Conservation (phyloP, 257 asterid genomes). For the Solanum bulbocastanum region DNA sequence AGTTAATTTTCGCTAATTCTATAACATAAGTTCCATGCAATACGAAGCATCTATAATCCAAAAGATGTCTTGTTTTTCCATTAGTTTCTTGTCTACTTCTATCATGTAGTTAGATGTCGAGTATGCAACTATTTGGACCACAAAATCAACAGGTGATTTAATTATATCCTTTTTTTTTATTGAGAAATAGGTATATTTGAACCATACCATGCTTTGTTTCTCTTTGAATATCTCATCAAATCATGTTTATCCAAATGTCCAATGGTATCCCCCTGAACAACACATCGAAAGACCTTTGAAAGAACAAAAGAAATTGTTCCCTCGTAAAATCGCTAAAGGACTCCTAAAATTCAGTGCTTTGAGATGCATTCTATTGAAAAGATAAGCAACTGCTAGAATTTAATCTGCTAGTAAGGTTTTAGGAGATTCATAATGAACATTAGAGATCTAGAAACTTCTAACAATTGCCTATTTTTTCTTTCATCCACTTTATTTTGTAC, state of each 20-base stretch:
- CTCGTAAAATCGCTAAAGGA: not conserved
- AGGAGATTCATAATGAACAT: not conserved
- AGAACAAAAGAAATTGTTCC: not conserved
- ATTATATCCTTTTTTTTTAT: too few species aligned
- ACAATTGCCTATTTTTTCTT: not conserved
- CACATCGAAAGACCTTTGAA: not conserved
- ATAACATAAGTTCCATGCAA: too few species aligned
- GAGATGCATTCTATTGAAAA: not conserved
- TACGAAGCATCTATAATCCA: conserved; percentile 20
- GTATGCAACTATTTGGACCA: conserved; percentile 7
- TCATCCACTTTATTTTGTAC: not conserved
- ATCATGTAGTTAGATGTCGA: conserved; percentile 32
- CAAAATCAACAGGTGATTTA: not conserved
- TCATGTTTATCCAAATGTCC: not conserved
- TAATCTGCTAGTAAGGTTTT: not conserved
- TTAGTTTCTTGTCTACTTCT: conserved; percentile 25
- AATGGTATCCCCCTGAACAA: not conserved
- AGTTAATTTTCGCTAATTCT: conserved; percentile 9
- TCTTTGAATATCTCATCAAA: not conserved
- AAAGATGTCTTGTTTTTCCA: conserved; percentile 24
- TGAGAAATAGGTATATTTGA: too few species aligned
- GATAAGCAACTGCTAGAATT: not conserved
- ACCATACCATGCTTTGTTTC: not conserved
- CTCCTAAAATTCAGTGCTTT: not conserved
- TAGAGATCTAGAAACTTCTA: not conserved